Base-by-base conservation (phyloP, 2,329 filamentous ascomycete species). In the Monosporascus sp. region DNA sequence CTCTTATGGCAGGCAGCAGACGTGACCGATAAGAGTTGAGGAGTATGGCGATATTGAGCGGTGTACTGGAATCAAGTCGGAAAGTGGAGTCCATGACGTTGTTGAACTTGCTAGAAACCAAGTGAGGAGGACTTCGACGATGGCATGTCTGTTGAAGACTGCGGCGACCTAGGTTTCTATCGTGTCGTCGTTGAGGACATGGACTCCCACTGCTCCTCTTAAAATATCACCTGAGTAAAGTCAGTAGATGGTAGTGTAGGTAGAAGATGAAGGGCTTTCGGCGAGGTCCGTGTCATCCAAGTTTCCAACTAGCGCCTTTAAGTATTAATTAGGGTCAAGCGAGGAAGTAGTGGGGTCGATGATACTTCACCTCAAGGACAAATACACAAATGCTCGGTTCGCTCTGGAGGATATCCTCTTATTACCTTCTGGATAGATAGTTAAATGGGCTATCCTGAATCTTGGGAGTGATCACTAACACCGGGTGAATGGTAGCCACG, bases 1-100 rank as follows among this genome's bases (percentile, higher is more conserved):
- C 66, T 9, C 67, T 63, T 56, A 72, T 70, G 8, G 66, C 65
- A 24, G 59, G 56, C 41, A 72, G 65, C 31, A 69, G 58, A 41
- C 65, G 68, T 18, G 71, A 73, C 46, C 63, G 65, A 59, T 68
- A 71, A 24, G 69, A 71, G 60, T 72, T 71, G 37, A 73, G 67
- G 17, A 72, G 62, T 54, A 73, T 62, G 54, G 70, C 70, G 55
- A 72, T 67, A 53, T 60, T 63, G 37, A 68, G 60, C 26, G 60
- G 55, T 22, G 48, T 37, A 20, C 20, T 43, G 50, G 41, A 28
- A 26, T 44, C 40, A 48, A 50, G 7, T 46, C 24, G n/a, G 45
- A 48, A 50, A 26, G 26, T 38, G 8, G 37, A 38, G 47, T 40
- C 24, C 38, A 37, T 51, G 18, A 18, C 17, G 37, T 43, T 18